Percentiles rank a stretch among this genome's conserved stretches.
Conservation (phyloP, 805 yeast species). For the Henningerozyma blattae region DNA sequence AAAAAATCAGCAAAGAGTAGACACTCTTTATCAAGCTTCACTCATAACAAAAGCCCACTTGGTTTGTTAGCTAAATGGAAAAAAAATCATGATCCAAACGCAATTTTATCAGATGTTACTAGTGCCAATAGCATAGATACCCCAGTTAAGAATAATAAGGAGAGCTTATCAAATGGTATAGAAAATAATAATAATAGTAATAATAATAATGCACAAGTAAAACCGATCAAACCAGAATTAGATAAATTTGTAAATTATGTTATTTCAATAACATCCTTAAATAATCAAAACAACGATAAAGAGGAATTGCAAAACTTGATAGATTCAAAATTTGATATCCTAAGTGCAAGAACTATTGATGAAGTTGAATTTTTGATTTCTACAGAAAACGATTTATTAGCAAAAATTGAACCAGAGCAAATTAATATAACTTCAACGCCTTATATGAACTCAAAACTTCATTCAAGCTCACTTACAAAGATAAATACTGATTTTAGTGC, state of each 20-base stretch:
- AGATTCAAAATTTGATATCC: constrained; percentile 40
- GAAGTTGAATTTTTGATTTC: constrained; percentile 48
- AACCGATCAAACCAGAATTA: constrained; percentile 16
- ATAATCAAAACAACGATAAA: constrained; percentile 7
- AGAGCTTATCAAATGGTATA: constrained; percentile 3
- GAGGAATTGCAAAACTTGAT: constrained; percentile 6
- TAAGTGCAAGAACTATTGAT: constrained; percentile 60
- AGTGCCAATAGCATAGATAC: background rate
- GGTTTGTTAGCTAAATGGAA: constrained; percentile 23
- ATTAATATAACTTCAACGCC: background rate
- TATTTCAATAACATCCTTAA: constrained; percentile 25
- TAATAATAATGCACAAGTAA: background rate
- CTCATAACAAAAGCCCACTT: constrained; percentile 12
- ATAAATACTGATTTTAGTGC: constrained; percentile 13
- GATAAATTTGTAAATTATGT: constrained; percentile 27
- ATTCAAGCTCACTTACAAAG: too few relatives aligned
- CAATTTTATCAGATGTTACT: background rate
- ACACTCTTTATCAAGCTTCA: constrained; percentile 1
- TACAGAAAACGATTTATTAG: constrained; percentile 30
- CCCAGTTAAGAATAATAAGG: constrained; percentile 4
- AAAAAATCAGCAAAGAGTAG: too few relatives aligned
- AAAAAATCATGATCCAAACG: constrained; percentile 11
- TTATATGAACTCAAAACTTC: background rate
- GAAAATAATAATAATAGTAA: background rate
- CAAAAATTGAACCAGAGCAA: constrained; percentile 2